Conservation (phyloP, 1,139 yeast species). For the Ogataea hybrid region DNA sequence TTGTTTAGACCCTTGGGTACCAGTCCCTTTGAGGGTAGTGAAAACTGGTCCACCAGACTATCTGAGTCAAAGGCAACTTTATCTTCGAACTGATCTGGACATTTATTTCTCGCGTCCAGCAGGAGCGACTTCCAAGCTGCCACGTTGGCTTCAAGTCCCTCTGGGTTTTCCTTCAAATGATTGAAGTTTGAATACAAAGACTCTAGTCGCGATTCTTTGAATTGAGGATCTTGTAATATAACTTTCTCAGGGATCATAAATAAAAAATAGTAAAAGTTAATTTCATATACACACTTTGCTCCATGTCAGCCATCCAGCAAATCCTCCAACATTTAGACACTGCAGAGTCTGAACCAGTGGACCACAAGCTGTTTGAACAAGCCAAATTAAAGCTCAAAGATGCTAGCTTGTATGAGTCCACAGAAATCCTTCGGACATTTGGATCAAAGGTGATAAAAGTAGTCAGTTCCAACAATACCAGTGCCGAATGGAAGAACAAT, state of each 20-base stretch:
- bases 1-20: conserved; percentile 29
- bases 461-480: conserved; percentile 24
- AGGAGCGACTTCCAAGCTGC: conserved; percentile 54
- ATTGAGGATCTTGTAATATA: conserved; percentile 25
- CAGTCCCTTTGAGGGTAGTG: conserved; percentile 16
- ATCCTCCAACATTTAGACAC: conserved; percentile 6
- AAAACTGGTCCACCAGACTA: conserved; percentile 15
- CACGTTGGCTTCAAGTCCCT: conserved; percentile 71
- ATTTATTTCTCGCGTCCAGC: conserved; percentile 24
- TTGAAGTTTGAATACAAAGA: conserved; percentile 65
- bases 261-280: conserved; percentile 1
- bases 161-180: conserved; percentile 54
- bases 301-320: conserved; percentile 1
- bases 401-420: conserved; percentile 12
- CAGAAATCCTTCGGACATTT: conserved; percentile 15
- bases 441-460: conserved; percentile 22
- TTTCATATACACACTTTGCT: neutral
- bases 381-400: conserved; percentile 20
- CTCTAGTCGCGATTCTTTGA: conserved; percentile 50
- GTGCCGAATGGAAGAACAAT: conserved; percentile 17
- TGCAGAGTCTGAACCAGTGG: conserved; percentile 9
- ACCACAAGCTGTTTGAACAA: conserved; percentile 18
- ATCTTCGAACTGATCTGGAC: conserved; percentile 24
- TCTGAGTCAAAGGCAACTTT: conserved; percentile 20
- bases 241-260: conserved; percentile 7